phyloP scores from a whole-genome alignment of 2,329 filamentous ascomycete genomes.

The Fusarium floridanum region DNA sequence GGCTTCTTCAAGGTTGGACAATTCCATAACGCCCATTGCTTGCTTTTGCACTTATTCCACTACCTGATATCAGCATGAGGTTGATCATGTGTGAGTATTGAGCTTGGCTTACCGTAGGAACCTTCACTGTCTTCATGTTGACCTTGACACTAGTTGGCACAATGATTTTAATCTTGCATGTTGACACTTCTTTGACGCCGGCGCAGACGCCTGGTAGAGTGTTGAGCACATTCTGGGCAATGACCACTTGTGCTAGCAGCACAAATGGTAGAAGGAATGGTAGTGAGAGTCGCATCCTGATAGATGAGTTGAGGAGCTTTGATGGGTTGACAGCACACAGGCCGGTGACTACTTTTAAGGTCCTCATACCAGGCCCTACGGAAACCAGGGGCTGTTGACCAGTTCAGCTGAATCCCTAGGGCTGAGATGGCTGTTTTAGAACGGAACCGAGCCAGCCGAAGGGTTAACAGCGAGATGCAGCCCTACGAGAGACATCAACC shows the following conservation, averaged over 20 bases:
- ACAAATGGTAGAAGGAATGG: background rate
- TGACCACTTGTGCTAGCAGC: background rate
- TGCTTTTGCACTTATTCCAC: conserved; percentile 8
- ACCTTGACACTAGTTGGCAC: background rate
- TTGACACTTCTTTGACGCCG: background rate
- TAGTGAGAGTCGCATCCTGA: background rate
- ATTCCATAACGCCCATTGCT: background rate
- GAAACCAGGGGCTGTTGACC: background rate
- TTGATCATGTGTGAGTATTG: background rate
- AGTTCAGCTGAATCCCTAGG: background rate
- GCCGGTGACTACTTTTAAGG: background rate
- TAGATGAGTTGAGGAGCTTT: background rate
- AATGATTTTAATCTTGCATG: background rate
- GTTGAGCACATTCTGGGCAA: background rate
- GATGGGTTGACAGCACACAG: accelerated
- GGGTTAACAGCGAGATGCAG: background rate
- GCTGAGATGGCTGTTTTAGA: background rate
- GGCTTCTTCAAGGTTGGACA: background rate
- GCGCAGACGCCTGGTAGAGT: background rate
- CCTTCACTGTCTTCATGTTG: background rate
- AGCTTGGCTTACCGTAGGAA: background rate
- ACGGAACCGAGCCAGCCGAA: background rate
- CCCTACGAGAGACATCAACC: background rate
- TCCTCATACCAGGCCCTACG: too few relatives aligned
- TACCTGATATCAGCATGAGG: background rate